Evolutionary conservation across 495 filamentous ascomycete genomes (phyloP), one percentile per base, ranked within the genome.

Genomic region (Evansstolkia leycettana): DNA sequence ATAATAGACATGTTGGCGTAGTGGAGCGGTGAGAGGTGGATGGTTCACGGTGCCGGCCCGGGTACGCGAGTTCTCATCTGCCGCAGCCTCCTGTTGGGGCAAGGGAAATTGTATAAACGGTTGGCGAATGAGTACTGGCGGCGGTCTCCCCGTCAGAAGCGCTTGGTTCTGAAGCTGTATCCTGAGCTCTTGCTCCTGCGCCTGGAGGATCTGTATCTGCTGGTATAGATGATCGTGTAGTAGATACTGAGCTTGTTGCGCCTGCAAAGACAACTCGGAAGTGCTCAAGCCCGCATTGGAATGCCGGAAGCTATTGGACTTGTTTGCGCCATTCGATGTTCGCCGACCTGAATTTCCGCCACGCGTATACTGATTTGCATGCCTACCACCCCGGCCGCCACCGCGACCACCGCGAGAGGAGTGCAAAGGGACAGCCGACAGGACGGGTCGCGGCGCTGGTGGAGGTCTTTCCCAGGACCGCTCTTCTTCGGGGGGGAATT

Each of bases 401-500:
- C 72, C 71, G 33, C 70, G 65, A 23, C 62, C 65, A 28, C 62
- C 64, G 31, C 69, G 55, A 23, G 64, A 55, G 14, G 50, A 67
- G 45, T 61, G 65, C 39, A 54, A 67, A 28, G 45, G 68, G 36
- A 66, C 67, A 13, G 67, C 58, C 7, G 75, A 64, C 34, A 84
- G 55, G 10, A 76, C 63, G 2, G 77, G 74, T 31, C 71, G 69
- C 19, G 74, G 70, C 43, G 73, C 70, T 2, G 73, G 64, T 13
- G 65, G 59, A 0, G 85, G 84, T 55, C 80, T 79, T 47, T 90
- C 76, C 55, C 74, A 86, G 13, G 77, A 66, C 33, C 73, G 76
- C 46, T 83, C 78, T 51, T 94, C 85, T 46, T 92, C 80, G 27
- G 76, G 76, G 2, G 90, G 90, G 45, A 77, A 95, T 26, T 80